These are phyloP conservation scores for Neopestalotiopsis rosae DNA, from an alignment of 2,329 filamentous ascomycete genomes.

Conservation along the genomic window DNA sequence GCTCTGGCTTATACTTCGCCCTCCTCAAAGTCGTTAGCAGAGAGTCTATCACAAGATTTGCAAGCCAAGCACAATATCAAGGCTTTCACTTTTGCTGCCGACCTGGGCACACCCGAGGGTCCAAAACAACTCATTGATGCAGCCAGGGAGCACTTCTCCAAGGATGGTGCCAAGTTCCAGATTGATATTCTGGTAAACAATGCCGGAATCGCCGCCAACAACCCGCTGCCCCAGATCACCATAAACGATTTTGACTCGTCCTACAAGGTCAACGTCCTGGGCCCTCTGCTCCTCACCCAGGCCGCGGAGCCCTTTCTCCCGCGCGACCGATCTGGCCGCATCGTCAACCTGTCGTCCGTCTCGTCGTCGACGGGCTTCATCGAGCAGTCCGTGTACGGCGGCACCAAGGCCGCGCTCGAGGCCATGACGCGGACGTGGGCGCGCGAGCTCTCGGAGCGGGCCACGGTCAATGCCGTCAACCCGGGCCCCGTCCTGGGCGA, in stretches of 20 bases:
- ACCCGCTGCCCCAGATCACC: constrained; percentile 66
- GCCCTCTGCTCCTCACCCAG: constrained; percentile 79
- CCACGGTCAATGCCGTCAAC: constrained; percentile 63
- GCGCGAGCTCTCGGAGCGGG: constrained; percentile 57
- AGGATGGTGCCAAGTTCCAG: constrained; percentile 55
- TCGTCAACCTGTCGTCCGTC: constrained; percentile 62
- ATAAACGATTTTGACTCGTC: constrained; percentile 71
- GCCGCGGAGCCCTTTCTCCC: constrained; percentile 74
- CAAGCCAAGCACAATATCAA: constrained; percentile 61
- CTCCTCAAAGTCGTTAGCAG: constrained; percentile 47
- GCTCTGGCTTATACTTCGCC: constrained; percentile 71
- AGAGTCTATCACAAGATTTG: constrained; percentile 69
- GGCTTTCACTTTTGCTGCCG: constrained; percentile 70
- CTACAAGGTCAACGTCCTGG: constrained; percentile 83
- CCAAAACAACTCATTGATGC: constrained; percentile 64
- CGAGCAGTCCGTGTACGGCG: constrained; percentile 62
- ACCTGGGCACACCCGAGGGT: constrained; percentile 68
- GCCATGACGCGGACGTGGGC: constrained; percentile 66
- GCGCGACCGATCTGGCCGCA: constrained; percentile 64
- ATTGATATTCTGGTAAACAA: constrained; percentile 91
- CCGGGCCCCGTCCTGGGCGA: constrained; percentile 60
- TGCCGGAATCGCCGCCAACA: constrained; percentile 74
- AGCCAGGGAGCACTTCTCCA: constrained; percentile 61
- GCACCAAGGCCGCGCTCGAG: constrained; percentile 63
- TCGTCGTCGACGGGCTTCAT: constrained; percentile 59